Conservation (phyloP, 2,329 filamentous ascomycete species). For the Alternaria triticina region DNA sequence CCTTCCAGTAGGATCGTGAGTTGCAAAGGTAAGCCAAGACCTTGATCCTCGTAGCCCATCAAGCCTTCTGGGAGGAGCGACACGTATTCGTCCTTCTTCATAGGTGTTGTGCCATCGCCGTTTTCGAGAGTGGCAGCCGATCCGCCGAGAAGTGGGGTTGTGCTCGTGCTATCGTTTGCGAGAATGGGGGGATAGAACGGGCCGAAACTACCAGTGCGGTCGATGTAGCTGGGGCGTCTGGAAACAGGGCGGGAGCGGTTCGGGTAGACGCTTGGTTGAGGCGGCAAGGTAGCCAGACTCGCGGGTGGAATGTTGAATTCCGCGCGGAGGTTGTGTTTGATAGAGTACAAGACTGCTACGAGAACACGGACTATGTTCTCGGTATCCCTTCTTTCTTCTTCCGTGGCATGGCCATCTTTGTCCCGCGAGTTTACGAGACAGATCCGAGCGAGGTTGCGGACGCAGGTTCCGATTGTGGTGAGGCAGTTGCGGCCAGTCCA, state of each 20-base stretch:
- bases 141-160: slow-evolving; percentile 27
- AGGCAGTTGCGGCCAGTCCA: slow-evolving; percentile 67
- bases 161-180: slow-evolving; percentile 11
- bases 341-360: slow-evolving; percentile 67
- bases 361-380: slow-evolving; percentile 65
- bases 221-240: slow-evolving; percentile 37
- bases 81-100: slow-evolving; percentile 56
- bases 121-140: slow-evolving; percentile 27
- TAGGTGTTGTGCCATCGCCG: slow-evolving; percentile 39
- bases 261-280: slow-evolving; percentile 21
- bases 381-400: slow-evolving; percentile 60
- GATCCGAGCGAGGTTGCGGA: slow-evolving; percentile 65
- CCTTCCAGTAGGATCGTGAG: slow-evolving; percentile 65
- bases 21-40: slow-evolving; percentile 66
- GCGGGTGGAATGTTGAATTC: slow-evolving; percentile 60
- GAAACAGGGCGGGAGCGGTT: slow-evolving; percentile 24
- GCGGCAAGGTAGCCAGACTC: slow-evolving; percentile 26
- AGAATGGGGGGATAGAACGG: slow-evolving; percentile 4
- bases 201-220: slow-evolving; percentile 15
- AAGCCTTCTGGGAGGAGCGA: slow-evolving; percentile 58
- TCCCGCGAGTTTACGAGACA: slow-evolving; percentile 58
- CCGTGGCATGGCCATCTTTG: slow-evolving; percentile 26
- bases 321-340: slow-evolving; percentile 69
- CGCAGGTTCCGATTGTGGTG: slow-evolving; percentile 62
- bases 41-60: slow-evolving; percentile 62